These are phyloP conservation scores for Claviceps humidiphila DNA, from an alignment of 2,329 filamentous ascomycete species.

Conservation along the genomic window DNA sequence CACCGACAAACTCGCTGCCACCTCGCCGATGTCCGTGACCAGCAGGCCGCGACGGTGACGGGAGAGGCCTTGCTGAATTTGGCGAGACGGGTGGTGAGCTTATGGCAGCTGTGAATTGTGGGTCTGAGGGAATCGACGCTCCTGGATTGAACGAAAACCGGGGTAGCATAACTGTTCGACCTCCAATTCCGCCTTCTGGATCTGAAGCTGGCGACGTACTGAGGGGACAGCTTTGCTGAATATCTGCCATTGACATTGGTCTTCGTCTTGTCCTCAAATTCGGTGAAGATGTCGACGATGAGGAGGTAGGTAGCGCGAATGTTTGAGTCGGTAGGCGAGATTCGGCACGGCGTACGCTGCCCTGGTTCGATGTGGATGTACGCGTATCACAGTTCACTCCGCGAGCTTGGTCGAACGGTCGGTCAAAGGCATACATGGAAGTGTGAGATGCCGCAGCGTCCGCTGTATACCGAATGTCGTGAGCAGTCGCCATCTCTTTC, in stretches of 20 bases:
- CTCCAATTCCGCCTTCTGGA: conserved; percentile 12
- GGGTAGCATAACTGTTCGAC: conserved; percentile 31
- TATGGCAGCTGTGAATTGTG: conserved; percentile 24
- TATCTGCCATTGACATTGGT: conserved; percentile 40
- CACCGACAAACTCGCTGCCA: conserved; percentile 78
- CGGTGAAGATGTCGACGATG: conserved; percentile 23
- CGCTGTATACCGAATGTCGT: conserved; percentile 23
- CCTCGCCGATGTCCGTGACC: conserved; percentile 69
- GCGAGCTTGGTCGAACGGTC: conserved; percentile 6
- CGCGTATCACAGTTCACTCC: not conserved
- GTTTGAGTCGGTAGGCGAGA: conserved; percentile 45
- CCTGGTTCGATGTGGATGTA: not conserved
- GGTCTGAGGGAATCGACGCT: conserved; percentile 20
- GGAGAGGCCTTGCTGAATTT: conserved; percentile 32
- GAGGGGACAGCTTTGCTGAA: conserved; percentile 18
- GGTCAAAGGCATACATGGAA: conserved; percentile 7
- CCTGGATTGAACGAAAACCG: conserved; percentile 45
- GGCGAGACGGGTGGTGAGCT: conserved; percentile 46
- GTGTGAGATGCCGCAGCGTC: conserved; percentile 10
- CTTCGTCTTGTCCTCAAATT: conserved; percentile 37
- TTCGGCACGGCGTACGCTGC: conserved; percentile 2
- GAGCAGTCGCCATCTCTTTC: conserved; percentile 30
- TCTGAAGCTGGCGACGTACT: conserved; percentile 16
- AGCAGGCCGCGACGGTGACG: conserved; percentile 43
- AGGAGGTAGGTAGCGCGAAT: conserved; percentile 47